Percentiles rank a stretch among this genome's conserved stretches.
phyloP scores from a whole-genome alignment of 139 green algal genomes.

The Asterochloris erici region DNA sequence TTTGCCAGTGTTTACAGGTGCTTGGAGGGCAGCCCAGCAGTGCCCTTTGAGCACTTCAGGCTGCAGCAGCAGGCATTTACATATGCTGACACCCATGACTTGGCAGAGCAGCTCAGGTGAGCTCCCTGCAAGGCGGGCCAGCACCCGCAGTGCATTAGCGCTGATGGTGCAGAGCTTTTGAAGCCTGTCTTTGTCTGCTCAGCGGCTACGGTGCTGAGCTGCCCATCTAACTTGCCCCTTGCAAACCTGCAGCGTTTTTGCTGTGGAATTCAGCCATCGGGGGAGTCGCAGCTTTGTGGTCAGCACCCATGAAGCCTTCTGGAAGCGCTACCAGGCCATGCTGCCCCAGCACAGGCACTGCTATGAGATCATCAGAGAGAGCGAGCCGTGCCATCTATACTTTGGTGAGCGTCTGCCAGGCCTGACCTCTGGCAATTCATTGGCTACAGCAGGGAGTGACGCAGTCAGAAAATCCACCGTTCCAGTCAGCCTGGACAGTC shows the following conservation, averaged over 20 bases:
- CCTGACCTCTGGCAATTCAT: not conserved
- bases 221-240: too few species aligned
- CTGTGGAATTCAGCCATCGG: constrained; percentile 3
- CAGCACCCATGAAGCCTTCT: constrained; percentile 30
- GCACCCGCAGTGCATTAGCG: too few species aligned
- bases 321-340: constrained; percentile 26
- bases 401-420: constrained; percentile 54
- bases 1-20: not conserved
- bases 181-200: too few species aligned
- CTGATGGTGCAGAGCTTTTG: too few species aligned
- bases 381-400: constrained; percentile 84
- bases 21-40: not conserved
- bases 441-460: not conserved
- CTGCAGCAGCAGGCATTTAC: constrained; percentile 1
- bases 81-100: not conserved
- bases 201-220: too few species aligned
- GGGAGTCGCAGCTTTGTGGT: constrained; percentile 38
- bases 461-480: not conserved
- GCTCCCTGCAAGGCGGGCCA: too few species aligned
- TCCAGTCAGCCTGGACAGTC: not conserved
- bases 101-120: not conserved
- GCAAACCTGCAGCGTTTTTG: constrained; percentile 23
- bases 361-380: constrained; percentile 65
- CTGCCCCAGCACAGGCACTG: constrained; percentile 32
- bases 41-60: constrained; percentile 1